Evolutionary conservation across 192 early-diverging fungal species (phyloP).

Genomic region (Rhizoclosmatium sp.): DNA sequence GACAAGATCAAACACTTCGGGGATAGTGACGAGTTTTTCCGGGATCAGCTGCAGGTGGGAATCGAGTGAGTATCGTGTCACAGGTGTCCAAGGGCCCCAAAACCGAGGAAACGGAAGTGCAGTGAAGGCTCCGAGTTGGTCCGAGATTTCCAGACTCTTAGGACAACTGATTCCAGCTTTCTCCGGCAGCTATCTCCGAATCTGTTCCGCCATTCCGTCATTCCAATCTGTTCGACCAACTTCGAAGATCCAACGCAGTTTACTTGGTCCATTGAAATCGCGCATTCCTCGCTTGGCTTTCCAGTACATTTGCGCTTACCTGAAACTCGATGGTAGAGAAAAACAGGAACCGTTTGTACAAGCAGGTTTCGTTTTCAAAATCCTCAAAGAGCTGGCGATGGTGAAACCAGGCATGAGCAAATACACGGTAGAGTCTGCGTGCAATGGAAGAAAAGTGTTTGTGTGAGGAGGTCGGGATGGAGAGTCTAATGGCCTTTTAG

Average conservation of each 20-base stretch:
- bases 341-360: constrained; percentile 78
- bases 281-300: too few relatives aligned
- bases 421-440: constrained; percentile 93
- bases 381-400: constrained; percentile 88
- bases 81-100: background rate
- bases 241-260: too few relatives aligned
- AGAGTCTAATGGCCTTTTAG: constrained; percentile 12
- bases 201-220: too few relatives aligned
- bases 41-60: constrained; percentile 59
- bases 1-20: constrained; percentile 38
- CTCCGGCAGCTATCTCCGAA: too few relatives aligned
- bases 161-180: too few relatives aligned
- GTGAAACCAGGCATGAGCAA: constrained; percentile 94
- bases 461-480: constrained; percentile 69
- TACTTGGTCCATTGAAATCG: too few relatives aligned
- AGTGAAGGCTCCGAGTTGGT: too few relatives aligned
- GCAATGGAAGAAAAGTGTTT: constrained; percentile 90
- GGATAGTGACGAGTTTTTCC: constrained; percentile 77
- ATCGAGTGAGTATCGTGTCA: background rate
- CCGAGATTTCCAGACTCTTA: too few relatives aligned
- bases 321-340: constrained; percentile 66
- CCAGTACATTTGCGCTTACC: background rate
- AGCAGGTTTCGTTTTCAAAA: constrained; percentile 79
- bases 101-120: too few relatives aligned
- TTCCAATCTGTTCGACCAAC: too few relatives aligned